Base-by-base conservation (phyloP, 768 basidiomycete genomes). In the Lactarius hatsudake region DNA sequence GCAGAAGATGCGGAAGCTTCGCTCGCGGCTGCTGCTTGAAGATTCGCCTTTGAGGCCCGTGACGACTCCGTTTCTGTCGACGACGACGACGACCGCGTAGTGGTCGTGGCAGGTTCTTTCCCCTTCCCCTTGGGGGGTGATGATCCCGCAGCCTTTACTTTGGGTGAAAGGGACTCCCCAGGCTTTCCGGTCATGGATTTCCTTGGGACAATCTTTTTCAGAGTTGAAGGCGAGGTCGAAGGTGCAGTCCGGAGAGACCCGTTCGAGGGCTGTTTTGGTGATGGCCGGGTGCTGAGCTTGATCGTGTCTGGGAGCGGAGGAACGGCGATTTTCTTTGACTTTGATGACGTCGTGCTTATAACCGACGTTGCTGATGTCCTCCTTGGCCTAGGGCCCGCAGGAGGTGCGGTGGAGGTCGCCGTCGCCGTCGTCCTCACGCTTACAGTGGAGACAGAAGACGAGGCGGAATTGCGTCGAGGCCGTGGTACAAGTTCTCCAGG, bases 401-500 rank as follows among this genome's bases (percentile, higher is more conserved):
- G 54, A 13, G 74, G 62, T 10, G 64, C 62, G 17, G 67, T 62
- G 34, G 76, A 72, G 12, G 73, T 61, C 5, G 71, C 56, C 8
- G 70, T 63, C 32, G 73, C 74, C 1, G 74, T 76, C 43, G 78
- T 75, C 59, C 66, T 73, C n/a, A 74, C 70, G 54, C 75, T 76
- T 8, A 65, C 64, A 2, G 75, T 76, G 0, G 78, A 76, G 20
- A 74, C 67, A 17, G 74, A 74, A 10, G 79, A 78, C 10, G 76
- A 74, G 1, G 74, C 70, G 5, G 79, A 79, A 15, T 70, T 64
- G 23, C 73, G 72, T 18, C 75, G 73, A 18, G 72, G 73, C 36
- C 76, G 79, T 10, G 71, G 68, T 1, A 74, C 73, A 74, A 79
- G 60, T 72, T 78, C 73, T 70, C 75, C 72, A 64, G 79, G 62